Base-by-base conservation (phyloP, 1,139 yeast species). In the Kodamaea sp. region DNA sequence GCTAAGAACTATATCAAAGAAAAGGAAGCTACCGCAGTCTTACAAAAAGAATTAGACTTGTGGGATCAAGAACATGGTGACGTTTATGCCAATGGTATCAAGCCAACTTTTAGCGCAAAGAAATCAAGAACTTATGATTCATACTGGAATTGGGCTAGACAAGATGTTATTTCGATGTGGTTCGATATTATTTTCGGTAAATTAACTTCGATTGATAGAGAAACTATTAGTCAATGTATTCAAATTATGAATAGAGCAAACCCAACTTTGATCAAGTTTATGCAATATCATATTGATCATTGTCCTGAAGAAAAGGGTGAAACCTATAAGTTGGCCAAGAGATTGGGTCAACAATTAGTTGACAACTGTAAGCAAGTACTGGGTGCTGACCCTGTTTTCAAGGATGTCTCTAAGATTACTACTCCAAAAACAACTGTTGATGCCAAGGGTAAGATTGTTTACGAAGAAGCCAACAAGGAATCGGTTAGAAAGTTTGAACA, bases 111-210 rank as follows among this genome's bases (percentile, higher is more conserved):
- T 70, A 86, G 96, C 31, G 76, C 94, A 46, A 78, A 85, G 69
- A 92, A 92, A 72, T 95, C 97, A 29, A 86, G 98, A 73, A 81
- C 85, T 39, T 92, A 92, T 64, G 97, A 92, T 66, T 89, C 97
- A 24, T 89, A 90, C 67, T 92, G 98, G 98, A 94, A 94, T 67
- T 92, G 98, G 98, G 97, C 97, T 34, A 86, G 97, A 68, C 98
- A 92, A 72, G 96, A 94, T 63, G 86, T 94, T 46, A 71, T 92
- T 53, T 81, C 90, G 38, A 84, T 92, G 89, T 92, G 88, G 71
- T 92, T 79, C 62, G 97, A 92, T 67, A 88, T 92, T 55, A 88
- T 92, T 55, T 94, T 92, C 63, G 98, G 98, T 59, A 84, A 87
- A 50, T 77, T 92, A 53, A 81, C 83, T 35, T 83, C 88, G 43